Conservation (phyloP, 495 filamentous ascomycete species). For the Trichocladium uniseriatum region DNA sequence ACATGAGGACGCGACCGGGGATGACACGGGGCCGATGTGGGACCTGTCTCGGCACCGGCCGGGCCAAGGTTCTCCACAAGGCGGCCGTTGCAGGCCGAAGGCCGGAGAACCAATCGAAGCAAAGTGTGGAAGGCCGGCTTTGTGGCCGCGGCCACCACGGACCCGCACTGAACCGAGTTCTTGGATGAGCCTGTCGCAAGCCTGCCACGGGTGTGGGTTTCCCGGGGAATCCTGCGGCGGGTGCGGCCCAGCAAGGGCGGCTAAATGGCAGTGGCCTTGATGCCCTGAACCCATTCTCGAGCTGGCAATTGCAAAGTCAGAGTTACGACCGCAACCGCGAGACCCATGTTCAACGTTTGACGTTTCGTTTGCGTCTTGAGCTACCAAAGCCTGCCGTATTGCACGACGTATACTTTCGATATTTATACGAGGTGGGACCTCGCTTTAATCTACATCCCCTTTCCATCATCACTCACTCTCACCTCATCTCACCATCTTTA, state of each 20-base stretch:
- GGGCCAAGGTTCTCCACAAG: slow-evolving; percentile 9
- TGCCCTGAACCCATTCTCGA: neutral
- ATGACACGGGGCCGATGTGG: neutral
- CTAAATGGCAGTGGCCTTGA: neutral
- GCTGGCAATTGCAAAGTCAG: neutral
- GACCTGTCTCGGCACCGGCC: slow-evolving; percentile 9
- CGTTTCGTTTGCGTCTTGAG: neutral
- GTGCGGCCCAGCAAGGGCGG: neutral
- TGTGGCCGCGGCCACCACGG: neutral
- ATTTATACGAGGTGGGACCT: neutral
- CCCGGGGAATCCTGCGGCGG: slow-evolving; percentile 1
- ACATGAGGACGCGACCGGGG: neutral
- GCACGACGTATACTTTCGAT: neutral
- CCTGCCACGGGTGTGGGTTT: neutral
- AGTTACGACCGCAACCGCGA: neutral
- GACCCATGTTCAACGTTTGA: neutral
- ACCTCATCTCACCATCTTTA: slow-evolving; percentile 1
- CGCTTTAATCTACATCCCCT: neutral
- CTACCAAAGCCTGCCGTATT: neutral
- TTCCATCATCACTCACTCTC: neutral
- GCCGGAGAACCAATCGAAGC: slow-evolving; percentile 4
- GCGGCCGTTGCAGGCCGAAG: neutral
- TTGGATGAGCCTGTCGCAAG: neutral
- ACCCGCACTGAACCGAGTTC: neutral
- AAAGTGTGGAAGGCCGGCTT: neutral